Evolutionary conservation across 2,329 filamentous ascomycete species (phyloP), one percentile per base, ranked within the genome.

Genomic region (Chaetomiaceae sp.): DNA sequence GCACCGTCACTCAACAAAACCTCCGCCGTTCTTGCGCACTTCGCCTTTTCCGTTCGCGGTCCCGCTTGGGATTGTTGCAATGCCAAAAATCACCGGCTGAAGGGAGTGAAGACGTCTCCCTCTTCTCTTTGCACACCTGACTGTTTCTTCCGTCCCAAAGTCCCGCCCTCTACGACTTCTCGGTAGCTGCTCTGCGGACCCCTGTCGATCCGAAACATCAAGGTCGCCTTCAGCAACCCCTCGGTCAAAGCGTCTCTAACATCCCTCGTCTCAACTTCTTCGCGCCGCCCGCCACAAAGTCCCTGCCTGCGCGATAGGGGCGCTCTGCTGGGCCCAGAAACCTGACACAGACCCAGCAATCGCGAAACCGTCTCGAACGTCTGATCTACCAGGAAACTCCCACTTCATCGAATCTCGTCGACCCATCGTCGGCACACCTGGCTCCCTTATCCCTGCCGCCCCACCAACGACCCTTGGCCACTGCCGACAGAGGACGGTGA

Each of bases 321-420:
- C 53, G 49, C 37, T 48, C 51, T 44, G 55, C 59, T 58, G 60
- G 64, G 59, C 55, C 63, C 38, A 27, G 40, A 33, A 63, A 61
- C 62, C 69, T 72, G 71, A 71, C 64, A 73, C 71, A 64, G 63
- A 60, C 64, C 61, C 60, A 57, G 63, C 62, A 56, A 56, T 62
- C 66, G 62, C 74, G 72, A 78, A 76, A 77, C 73, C 61, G 54
- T 61, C 66, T 72, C 69, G 66, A 69, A 69, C 70, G 73, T 76
- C 71, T 75, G 61, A 59, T 61, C 57, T 71, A 71, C 73, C 47
- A 47, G 70, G 66, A 62, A 64, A 41, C 49, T 44, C 45, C 56
- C 48, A 32, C 49, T 51, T 30, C 42, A 33, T 47, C 42, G 30
- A 54, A 29, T 30, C 20, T 40, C n/a, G 13, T 54, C 51, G 51